Percentiles rank a stretch among this genome's conserved stretches.
phyloP scores from a whole-genome alignment of 139 green algal species.

The Chlamydomonas asymmetrica region DNA sequence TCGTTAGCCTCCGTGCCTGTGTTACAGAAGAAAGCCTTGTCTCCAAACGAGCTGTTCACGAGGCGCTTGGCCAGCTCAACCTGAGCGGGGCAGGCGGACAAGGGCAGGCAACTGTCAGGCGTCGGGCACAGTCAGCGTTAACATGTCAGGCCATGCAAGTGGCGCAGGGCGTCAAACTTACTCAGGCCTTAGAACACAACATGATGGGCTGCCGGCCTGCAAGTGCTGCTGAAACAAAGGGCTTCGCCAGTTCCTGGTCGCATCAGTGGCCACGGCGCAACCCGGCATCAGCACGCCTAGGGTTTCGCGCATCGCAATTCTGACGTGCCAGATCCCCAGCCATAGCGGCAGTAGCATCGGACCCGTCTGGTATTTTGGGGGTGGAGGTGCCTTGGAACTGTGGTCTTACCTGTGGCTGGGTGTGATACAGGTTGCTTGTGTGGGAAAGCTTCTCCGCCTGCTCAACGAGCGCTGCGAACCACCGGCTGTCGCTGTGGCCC shows the following conservation, averaged over 20 bases:
- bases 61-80: constrained; percentile 90
- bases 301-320: too few species aligned
- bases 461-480: constrained; percentile 79
- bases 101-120: background rate
- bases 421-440: constrained; percentile 97
- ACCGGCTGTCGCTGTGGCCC: constrained; percentile 85
- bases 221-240: too few species aligned
- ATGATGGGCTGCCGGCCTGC: too few species aligned
- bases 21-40: constrained; percentile 98
- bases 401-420: constrained; percentile 58
- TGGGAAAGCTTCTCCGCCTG: constrained; percentile 87
- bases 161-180: too few species aligned
- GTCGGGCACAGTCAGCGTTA: background rate
- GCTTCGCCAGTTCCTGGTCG: too few species aligned
- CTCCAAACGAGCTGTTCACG: constrained; percentile 87
- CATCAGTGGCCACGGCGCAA: too few species aligned
- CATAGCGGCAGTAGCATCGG: too few species aligned
- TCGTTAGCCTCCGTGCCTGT: constrained; percentile 98
- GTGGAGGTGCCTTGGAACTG: background rate
- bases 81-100: constrained; percentile 29
- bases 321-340: too few species aligned
- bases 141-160: too few species aligned
- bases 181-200: too few species aligned
- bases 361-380: too few species aligned
- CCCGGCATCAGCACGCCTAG: too few species aligned